phyloP scores from a whole-genome alignment of 176 grass and related monocot species.

The Urochloa ruziziensis region DNA sequence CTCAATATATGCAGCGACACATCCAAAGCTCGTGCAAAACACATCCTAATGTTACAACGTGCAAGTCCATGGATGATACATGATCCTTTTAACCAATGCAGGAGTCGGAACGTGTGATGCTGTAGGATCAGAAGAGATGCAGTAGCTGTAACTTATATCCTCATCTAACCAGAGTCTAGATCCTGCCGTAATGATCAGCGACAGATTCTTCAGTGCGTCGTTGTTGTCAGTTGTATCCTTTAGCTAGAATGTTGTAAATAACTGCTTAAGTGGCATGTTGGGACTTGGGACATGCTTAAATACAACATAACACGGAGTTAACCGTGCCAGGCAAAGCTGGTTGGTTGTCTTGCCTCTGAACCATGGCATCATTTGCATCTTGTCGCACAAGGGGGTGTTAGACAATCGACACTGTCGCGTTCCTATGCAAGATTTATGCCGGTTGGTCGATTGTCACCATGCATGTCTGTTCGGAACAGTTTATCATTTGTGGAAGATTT shows the following conservation, averaged over 20 bases:
- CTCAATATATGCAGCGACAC: slow-evolving; percentile 95
- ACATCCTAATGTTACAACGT: slow-evolving; percentile 27
- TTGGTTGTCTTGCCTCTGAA: neutral
- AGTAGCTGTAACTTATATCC: neutral
- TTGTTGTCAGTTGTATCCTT: neutral
- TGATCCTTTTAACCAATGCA: neutral
- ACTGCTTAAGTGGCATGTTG: neutral
- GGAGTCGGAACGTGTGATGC: neutral
- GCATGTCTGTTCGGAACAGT: neutral
- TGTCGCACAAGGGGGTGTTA: neutral
- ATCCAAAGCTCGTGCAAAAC: slow-evolving; percentile 84
- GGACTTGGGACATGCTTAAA: neutral
- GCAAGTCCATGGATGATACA: neutral
- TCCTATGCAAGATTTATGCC: neutral
- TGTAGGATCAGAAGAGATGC: neutral
- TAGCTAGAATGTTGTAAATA: slow-evolving; percentile 16
- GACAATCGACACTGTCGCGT: neutral
- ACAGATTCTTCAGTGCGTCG: neutral
- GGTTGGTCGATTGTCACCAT: slow-evolving; percentile 21
- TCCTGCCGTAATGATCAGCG: neutral
- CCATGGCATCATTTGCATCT: neutral
- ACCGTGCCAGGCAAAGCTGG: no score
- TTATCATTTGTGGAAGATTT: neutral
- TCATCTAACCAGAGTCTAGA: neutral
- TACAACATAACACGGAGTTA: neutral